These are phyloP conservation scores for Colletotrichum lentis DNA, from an alignment of 2,329 filamentous ascomycete genomes.

Conservation along the genomic window DNA sequence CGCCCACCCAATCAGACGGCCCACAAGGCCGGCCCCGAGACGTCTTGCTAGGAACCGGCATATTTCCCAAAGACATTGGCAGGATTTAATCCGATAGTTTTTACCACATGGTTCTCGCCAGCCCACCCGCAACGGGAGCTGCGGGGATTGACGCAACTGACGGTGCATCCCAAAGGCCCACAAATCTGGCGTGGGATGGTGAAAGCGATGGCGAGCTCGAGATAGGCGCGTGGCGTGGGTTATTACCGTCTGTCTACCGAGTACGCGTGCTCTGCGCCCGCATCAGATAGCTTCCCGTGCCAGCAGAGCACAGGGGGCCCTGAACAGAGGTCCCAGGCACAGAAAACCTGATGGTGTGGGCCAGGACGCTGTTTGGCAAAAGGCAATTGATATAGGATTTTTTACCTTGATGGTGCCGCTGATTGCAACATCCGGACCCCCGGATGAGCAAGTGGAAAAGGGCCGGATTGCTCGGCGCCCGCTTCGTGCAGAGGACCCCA, in stretches of 20 bases:
- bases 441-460: not conserved
- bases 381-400: not conserved
- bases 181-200: constrained; percentile 30
- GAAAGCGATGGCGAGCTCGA: constrained; percentile 15
- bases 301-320: not conserved
- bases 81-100: constrained; percentile 27
- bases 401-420: not conserved
- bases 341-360: not conserved
- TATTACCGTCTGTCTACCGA: not conserved
- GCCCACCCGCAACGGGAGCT: constrained; percentile 14
- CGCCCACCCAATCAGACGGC: constrained; percentile 23
- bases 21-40: not conserved
- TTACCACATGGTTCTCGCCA: not conserved
- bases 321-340: not conserved
- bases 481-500: not conserved
- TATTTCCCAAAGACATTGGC: constrained; percentile 19
- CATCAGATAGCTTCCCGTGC: constrained; percentile 17
- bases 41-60: constrained; percentile 14
- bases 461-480: constrained; percentile 7
- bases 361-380: not conserved
- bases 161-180: constrained; percentile 18
- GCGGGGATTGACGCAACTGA: constrained; percentile 18
- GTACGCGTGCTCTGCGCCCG: constrained; percentile 32
- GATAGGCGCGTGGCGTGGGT: constrained; percentile 23
- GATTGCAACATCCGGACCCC: not conserved